These are phyloP conservation scores for Lophium mytilinum DNA, from an alignment of 495 filamentous ascomycete genomes.

Conservation along the genomic window DNA sequence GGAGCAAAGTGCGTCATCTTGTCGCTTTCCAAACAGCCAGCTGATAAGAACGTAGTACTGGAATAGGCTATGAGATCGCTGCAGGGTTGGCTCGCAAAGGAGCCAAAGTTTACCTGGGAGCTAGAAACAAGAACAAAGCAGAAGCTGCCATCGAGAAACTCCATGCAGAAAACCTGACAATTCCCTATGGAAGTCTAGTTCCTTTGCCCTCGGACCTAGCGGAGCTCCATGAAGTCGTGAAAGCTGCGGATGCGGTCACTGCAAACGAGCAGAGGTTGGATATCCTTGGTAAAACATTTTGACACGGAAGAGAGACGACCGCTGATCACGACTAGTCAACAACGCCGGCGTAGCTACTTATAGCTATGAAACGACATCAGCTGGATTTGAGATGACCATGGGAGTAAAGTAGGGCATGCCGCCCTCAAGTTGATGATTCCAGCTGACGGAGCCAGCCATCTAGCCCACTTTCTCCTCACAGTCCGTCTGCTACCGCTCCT, in stretches of 20 bases:
- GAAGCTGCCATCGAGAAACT: background rate
- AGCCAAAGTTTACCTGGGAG: slow-evolving; percentile 9
- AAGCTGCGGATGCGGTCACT: background rate
- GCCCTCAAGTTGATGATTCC: background rate
- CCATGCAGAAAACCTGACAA: background rate
- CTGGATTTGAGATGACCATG: background rate
- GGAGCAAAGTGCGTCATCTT: background rate
- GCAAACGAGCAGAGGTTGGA: slow-evolving; percentile 1
- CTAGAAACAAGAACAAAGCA: slow-evolving; percentile 1
- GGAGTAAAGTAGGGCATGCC: background rate
- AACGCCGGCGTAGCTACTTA: background rate
- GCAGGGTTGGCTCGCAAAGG: slow-evolving; percentile 1
- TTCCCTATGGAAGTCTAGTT: background rate
- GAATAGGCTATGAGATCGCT: slow-evolving; percentile 2
- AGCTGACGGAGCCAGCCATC: background rate
- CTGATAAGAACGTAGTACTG: background rate
- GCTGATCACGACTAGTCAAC: slow-evolving; percentile 1
- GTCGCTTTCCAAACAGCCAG: no score
- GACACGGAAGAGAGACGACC: background rate
- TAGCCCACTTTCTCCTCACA: slow-evolving; percentile 5
- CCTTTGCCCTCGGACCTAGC: slow-evolving; percentile 3
- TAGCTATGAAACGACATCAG: background rate
- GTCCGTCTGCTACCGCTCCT: slow-evolving; percentile 6
- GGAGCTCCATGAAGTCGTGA: background rate
- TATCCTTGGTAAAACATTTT: background rate